A percentile compares a stretch with the other conserved stretches of the same genome.
Evolutionary conservation across 805 yeast genomes (phyloP).

Genomic region (Pichia thaimueangensis): DNA sequence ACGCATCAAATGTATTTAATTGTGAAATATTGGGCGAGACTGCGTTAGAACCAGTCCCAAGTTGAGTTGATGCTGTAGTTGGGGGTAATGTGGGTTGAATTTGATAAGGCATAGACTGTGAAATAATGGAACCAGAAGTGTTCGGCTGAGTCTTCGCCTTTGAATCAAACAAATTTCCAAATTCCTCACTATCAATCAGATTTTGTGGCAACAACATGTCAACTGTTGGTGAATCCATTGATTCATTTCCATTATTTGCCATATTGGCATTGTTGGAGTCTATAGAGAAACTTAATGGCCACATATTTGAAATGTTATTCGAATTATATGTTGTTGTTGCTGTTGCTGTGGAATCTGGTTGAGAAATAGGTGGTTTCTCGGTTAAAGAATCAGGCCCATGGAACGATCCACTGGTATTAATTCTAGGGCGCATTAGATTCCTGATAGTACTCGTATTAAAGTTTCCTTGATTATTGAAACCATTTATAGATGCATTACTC

Average conservation of each 20-base stretch:
- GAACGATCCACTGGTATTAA: constrained; percentile 7
- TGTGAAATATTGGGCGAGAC: constrained; percentile 13
- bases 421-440: constrained; percentile 7
- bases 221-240: constrained; percentile 13
- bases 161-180: constrained; percentile 8
- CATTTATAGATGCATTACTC: background rate
- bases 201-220: constrained; percentile 27
- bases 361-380: background rate
- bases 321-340: constrained; percentile 2
- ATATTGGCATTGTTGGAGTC: background rate
- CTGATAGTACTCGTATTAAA: constrained; percentile 13
- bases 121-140: background rate
- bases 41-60: background rate
- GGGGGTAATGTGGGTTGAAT: background rate
- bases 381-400: background rate
- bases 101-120: constrained; percentile 1
- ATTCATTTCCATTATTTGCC: constrained; percentile 8
- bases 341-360: constrained; percentile 1
- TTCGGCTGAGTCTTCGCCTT: constrained; percentile 3
- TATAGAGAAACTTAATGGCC: constrained; percentile 7
- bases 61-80: background rate
- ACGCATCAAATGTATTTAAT: constrained; percentile 11
- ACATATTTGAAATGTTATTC: constrained; percentile 6
- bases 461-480: constrained; percentile 9
- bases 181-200: constrained; percentile 24